Percentiles rank a stretch among this genome's conserved stretches.
Conservation (phyloP, 73 alveolate species). For the Paramecium caudatum region DNA sequence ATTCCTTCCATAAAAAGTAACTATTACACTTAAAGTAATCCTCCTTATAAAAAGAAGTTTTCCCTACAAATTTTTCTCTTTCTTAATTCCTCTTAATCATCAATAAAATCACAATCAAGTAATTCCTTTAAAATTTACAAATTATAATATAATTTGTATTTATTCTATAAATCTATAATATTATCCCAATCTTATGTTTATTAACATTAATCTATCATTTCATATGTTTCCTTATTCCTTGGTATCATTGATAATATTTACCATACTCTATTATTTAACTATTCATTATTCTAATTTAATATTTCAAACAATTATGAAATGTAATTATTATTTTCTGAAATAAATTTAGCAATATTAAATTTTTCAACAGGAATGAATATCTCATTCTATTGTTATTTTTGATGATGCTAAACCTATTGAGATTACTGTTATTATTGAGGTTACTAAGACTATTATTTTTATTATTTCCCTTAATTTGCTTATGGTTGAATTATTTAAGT, state of each 20-base stretch:
- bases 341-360: conserved; percentile 6
- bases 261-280: conserved; percentile 54
- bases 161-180: conserved; percentile 16
- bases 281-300: conserved; percentile 15
- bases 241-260: conserved; percentile 53
- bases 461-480: background rate
- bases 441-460: background rate
- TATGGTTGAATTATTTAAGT: background rate
- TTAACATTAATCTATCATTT: conserved; percentile 26
- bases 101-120: conserved; percentile 61
- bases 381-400: too few relatives aligned
- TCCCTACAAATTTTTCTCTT: conserved; percentile 47
- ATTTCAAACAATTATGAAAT: conserved; percentile 47
- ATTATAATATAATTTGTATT: conserved; percentile 49
- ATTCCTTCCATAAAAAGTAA: background rate
- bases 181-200: conserved; percentile 48
- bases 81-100: conserved; percentile 50
- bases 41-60: conserved; percentile 44
- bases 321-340: background rate
- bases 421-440: background rate
- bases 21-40: conserved; percentile 20
- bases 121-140: conserved; percentile 51
- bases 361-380: conserved; percentile 1
- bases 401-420: too few relatives aligned
- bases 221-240: conserved; percentile 61